phyloP scores from a whole-genome alignment of 75 land plant genomes.

The Pinus tabuliformis region DNA sequence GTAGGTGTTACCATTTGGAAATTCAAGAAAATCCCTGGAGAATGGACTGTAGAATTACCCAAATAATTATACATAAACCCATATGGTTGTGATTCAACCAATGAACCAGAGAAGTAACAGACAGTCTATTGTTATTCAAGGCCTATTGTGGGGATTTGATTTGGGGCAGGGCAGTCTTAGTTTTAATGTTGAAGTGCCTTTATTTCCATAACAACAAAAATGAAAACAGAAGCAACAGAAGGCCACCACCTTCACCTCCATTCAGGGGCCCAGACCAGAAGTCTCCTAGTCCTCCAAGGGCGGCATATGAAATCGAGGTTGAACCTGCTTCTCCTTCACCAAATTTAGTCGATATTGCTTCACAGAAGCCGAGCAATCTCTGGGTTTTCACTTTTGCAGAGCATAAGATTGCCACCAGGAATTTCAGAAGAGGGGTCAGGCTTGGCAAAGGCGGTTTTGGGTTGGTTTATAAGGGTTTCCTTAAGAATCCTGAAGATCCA shows the following conservation, averaged over 20 bases:
- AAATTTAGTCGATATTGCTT: background rate
- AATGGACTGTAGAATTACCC: no score
- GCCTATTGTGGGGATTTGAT: background rate
- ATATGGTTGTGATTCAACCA: no score
- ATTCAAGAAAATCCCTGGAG: no score
- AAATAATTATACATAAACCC: no score
- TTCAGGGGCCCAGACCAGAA: background rate
- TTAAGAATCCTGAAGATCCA: constrained; percentile 26
- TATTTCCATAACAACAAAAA: background rate
- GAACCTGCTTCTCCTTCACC: background rate
- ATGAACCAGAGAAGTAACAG: no score
- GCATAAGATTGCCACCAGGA: constrained; percentile 39
- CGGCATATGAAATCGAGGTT: background rate
- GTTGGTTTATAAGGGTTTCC: constrained; percentile 38
- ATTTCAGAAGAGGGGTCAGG: constrained; percentile 34
- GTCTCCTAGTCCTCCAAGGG: background rate
- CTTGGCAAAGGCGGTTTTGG: constrained; percentile 71
- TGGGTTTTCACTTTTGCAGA: constrained; percentile 37
- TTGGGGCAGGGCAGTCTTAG: background rate
- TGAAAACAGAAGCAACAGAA: background rate
- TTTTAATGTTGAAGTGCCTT: constrained; percentile 3
- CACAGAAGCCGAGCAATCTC: constrained; percentile 25
- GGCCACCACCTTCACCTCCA: no score
- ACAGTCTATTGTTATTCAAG: background rate
- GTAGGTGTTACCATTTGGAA: no score